These are phyloP conservation scores for Pichia pseudocactophila DNA, from an alignment of 805 yeast species.

Conservation along the genomic window DNA sequence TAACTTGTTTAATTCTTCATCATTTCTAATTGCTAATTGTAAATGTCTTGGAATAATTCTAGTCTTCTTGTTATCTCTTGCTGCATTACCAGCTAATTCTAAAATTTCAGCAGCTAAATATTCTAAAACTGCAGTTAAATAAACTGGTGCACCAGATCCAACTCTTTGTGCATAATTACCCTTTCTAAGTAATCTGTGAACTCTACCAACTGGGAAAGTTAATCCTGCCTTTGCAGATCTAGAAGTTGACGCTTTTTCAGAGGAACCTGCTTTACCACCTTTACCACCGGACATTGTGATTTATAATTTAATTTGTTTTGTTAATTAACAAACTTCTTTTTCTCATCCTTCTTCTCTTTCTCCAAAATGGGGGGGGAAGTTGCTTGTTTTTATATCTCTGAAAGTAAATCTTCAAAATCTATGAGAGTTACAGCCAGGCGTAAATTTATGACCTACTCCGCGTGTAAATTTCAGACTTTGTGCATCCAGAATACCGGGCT, in stretches of 20 bases:
- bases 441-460: neutral
- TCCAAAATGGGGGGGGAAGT: neutral
- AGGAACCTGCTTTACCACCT: conserved; percentile 91
- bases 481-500: no score
- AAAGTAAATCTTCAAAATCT: no score
- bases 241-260: conserved; percentile 93
- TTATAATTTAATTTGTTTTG: neutral
- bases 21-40: conserved; percentile 97
- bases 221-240: conserved; percentile 98
- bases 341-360: no score
- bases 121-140: conserved; percentile 93
- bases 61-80: conserved; percentile 97
- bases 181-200: conserved; percentile 91
- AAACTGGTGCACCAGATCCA: conserved; percentile 99
- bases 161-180: conserved; percentile 98
- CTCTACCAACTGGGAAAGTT: conserved; percentile 99
- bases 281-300: conserved; percentile 55
- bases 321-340: no score
- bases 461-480: conserved; percentile 2
- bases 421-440: no score
- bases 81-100: conserved; percentile 98
- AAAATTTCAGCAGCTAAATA: conserved; percentile 96
- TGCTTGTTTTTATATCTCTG: conserved; percentile 8
- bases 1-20: conserved; percentile 95
- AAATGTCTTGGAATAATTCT: conserved; percentile 98